Base-by-base conservation (phyloP, 257 asterid species). In the Eucommia ulmoides region DNA sequence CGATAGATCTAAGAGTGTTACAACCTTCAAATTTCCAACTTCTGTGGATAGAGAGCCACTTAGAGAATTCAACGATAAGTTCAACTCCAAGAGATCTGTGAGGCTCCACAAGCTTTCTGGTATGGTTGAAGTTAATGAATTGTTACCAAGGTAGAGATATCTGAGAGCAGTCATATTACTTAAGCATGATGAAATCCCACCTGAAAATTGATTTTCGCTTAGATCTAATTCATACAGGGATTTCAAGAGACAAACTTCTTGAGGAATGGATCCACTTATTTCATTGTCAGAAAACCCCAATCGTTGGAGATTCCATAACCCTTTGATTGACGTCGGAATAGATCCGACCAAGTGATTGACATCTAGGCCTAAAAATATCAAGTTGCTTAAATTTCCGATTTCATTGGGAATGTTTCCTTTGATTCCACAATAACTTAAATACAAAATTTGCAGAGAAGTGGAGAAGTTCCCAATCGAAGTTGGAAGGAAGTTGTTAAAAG, bases 381-480 rank as follows among this genome's bases (percentile, higher is more conserved):
- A 25, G 12, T 26, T 14, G 18, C 50, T 65, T 22, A 54, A 47
- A 20, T 64, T 64, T 12, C 60, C 60, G 8, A 45, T 57, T 7
- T 57, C 64, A 16, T 20, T 16, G 4, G 62, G 66, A 41, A 65
- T 65, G 35, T 23, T 45, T 2, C 71, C 66, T 3, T 20, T 45
- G 2, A 65, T 22, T 33, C n/a, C 20, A 29, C 66, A 59, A 10
- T 18, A 15, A 20, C 8, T 20, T 3, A 35, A 33, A 1, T 6
- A 0, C 2, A 59, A 15, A 38, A 7, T 7, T 20, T 14, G 46
- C 25, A 59, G 50, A 8, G 58, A 59, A 5, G 46, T 8, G 0
- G 71, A 59, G 16, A 65, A 19, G 24, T 65, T 65, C 20, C 71
- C 71, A 18, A 65, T 19, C 0, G 71, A 14, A n/a, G 23, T 23